Percentiles rank a stretch among this genome's conserved stretches.
Evolutionary conservation across 2,329 filamentous ascomycete genomes (phyloP).

Genomic region (Paraphoma sp.): DNA sequence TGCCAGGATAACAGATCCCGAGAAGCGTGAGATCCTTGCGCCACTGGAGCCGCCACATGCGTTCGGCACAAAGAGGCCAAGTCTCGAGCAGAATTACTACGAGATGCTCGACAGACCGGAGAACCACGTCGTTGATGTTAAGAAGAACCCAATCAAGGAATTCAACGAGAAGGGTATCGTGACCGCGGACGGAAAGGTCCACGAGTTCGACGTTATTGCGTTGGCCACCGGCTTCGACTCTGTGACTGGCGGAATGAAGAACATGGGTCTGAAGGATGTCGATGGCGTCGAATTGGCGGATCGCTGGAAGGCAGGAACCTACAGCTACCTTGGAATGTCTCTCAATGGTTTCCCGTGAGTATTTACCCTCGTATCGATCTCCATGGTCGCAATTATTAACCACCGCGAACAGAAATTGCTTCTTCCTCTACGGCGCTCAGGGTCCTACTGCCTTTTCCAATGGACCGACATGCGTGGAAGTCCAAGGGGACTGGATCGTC

Average conservation of each 20-base stretch:
- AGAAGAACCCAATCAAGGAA: constrained; percentile 49
- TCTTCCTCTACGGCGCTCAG: constrained; percentile 56
- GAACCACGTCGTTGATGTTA: constrained; percentile 53
- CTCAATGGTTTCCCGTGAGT: neutral
- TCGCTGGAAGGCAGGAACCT: constrained; percentile 51
- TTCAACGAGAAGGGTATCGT: constrained; percentile 49
- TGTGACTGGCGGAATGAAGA: constrained; percentile 52
- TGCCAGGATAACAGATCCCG: constrained; percentile 51
- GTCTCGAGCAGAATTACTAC: constrained; percentile 56
- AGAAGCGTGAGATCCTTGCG: constrained; percentile 56
- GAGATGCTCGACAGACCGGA: constrained; percentile 53
- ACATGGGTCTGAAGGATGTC: constrained; percentile 47
- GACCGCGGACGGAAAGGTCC: constrained; percentile 48
- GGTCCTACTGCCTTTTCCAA: constrained; percentile 56
- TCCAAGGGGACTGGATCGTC: constrained; percentile 55
- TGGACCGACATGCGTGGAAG: constrained; percentile 54
- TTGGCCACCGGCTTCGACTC: constrained; percentile 56
- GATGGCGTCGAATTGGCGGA: constrained; percentile 47
- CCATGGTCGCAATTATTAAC: constrained; percentile 1
- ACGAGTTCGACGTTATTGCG: constrained; percentile 54
- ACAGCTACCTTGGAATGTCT: constrained; percentile 24
- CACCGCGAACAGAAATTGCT: constrained; percentile 43
- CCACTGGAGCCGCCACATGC: constrained; percentile 53
- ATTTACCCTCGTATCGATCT: neutral
- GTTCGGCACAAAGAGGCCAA: constrained; percentile 56